Evolutionary conservation across 2,329 filamentous ascomycete genomes (phyloP).

Genomic region (Dactylonectria macrodidyma): DNA sequence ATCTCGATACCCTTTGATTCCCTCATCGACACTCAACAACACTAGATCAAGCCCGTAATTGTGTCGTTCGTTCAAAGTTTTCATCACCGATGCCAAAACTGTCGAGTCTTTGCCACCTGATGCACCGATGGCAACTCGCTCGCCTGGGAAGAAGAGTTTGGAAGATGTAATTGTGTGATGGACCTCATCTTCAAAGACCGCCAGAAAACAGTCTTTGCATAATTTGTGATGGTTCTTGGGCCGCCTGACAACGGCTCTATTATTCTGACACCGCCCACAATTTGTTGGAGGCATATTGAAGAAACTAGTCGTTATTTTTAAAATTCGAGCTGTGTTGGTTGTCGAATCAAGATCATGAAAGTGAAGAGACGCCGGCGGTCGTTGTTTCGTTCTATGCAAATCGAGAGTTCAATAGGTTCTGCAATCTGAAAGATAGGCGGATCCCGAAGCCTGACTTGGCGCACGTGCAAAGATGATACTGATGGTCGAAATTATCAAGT

Average conservation of each 20-base stretch:
- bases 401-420: not conserved
- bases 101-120: slow-evolving; percentile 98
- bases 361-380: not conserved
- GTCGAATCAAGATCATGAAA: not conserved
- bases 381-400: not conserved
- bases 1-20: slow-evolving; percentile 96
- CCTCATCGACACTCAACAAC: slow-evolving; percentile 94
- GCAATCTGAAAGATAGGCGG: not conserved
- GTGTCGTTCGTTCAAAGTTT: slow-evolving; percentile 92
- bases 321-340: slow-evolving; percentile 1
- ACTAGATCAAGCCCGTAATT: slow-evolving; percentile 89
- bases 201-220: slow-evolving; percentile 90
- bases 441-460: not conserved
- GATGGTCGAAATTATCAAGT: slow-evolving; percentile 4
- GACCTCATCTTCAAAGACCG: slow-evolving; percentile 91
- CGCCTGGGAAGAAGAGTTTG: slow-evolving; percentile 85
- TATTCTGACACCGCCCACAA: slow-evolving; percentile 82
- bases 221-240: slow-evolving; percentile 96
- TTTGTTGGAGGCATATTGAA: slow-evolving; percentile 79
- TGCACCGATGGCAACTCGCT: slow-evolving; percentile 93
- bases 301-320: slow-evolving; percentile 10
- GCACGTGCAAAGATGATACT: not conserved
- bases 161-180: slow-evolving; percentile 91
- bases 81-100: slow-evolving; percentile 93
- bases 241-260: slow-evolving; percentile 89